These are phyloP conservation scores for Aquilaria malaccensis DNA, from an alignment of 345 rosid genomes.

Conservation along the genomic window DNA sequence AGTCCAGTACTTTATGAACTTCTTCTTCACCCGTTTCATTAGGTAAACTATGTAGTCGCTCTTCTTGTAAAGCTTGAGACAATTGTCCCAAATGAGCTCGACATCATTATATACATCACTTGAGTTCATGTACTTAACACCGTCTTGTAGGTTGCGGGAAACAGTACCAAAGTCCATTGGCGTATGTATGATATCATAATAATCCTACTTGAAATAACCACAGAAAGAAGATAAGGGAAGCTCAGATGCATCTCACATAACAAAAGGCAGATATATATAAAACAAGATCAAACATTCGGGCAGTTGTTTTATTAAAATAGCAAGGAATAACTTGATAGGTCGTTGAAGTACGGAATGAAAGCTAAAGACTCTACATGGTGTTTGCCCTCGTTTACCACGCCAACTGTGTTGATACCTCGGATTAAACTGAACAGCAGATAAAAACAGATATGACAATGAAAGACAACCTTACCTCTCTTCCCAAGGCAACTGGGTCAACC, in stretches of 20 bases:
- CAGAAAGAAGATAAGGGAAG: no score
- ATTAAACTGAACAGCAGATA: not conserved
- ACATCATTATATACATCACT: conserved; percentile 44
- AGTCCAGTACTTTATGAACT: conserved; percentile 46
- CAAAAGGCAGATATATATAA: no score
- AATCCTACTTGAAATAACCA: conserved; percentile 24
- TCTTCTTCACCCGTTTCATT: conserved; percentile 49
- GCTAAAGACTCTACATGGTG: not conserved
- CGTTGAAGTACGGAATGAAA: not conserved
- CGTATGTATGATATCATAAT: conserved; percentile 40
- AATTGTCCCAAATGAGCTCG: conserved; percentile 44
- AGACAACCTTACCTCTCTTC: not conserved
- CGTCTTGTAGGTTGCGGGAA: conserved; percentile 41
- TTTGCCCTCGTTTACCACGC: no score
- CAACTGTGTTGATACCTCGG: no score
- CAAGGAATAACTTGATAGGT: no score
- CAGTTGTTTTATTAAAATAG: no score
- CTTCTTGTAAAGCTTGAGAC: conserved; percentile 41
- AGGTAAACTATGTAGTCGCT: conserved; percentile 50
- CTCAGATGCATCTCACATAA: no score
- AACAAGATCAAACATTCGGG: no score
- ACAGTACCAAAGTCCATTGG: conserved; percentile 57
- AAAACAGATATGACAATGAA: not conserved
- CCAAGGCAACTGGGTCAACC: conserved; percentile 1
- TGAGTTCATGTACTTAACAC: conserved; percentile 35